Base-by-base conservation (phyloP, 179 eudicot genomes). In the Silene noctiflora region DNA sequence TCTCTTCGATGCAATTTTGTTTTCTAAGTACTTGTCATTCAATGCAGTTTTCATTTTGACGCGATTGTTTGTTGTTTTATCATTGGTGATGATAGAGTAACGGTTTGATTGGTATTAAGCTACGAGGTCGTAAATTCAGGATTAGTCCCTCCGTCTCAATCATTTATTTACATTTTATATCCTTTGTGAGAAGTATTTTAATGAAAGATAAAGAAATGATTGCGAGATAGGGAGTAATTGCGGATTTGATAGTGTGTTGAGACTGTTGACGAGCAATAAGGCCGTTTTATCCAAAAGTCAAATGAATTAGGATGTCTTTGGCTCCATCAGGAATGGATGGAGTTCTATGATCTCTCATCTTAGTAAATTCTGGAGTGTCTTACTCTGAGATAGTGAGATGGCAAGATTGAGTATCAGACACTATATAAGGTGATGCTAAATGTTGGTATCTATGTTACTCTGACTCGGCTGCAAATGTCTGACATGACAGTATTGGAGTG, bases 1-100 rank as follows among this genome's bases (percentile, higher is more conserved):
- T 63, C 73, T 71, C 51, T 66, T 66, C 20, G 6, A 29, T 6
- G n/a, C n/a, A n/a, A n/a, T n/a, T n/a, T n/a, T n/a, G n/a, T n/a
- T n/a, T n/a, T n/a, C n/a, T n/a, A n/a, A n/a, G n/a, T n/a, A n/a
- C n/a, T n/a, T n/a, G n/a, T 20, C 12, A 7, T 27, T 48, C 13
- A 0, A 3, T 12, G 56, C 56, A 53, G 3, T 53, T 53, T 53
- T 53, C 59, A 53, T 16, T 53, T 16, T 7, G 42, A 35, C 8
- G 6, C 8, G 9, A 29, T 65, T 13, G 1, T 31, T 27, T 31
- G 69, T 29, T 65, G 31, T 1, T 65, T 19, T 12, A 6, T n/a
- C n/a, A n/a, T 16, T 65, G 22, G 44, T 31, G 63, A 21, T n/a
- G 44, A 20, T 13, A 29, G 44, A 27, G 69, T 29, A 0, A 65